Evolutionary conservation across 805 yeast species (phyloP).

Genomic region (Candida nitratophila): DNA sequence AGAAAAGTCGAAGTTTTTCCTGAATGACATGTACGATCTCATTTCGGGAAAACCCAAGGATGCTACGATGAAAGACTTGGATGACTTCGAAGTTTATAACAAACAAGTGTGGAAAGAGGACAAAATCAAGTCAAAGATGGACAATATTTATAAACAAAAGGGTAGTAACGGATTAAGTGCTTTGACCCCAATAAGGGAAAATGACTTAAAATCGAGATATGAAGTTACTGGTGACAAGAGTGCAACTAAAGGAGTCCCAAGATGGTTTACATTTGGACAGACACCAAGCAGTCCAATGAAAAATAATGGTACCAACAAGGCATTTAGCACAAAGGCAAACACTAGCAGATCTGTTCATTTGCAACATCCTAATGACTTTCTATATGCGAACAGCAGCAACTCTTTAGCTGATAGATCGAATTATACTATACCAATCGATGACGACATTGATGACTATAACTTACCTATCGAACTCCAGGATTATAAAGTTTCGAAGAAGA

Average conservation of each 20-base stretch:
- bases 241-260: not conserved
- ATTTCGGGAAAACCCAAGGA: slow-evolving; percentile 3
- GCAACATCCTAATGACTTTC: not conserved
- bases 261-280: not conserved
- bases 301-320: too few relatives aligned
- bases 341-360: too few relatives aligned
- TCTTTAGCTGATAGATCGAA: not conserved
- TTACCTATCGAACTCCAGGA: slow-evolving; percentile 23
- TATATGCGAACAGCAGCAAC: not conserved
- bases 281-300: too few relatives aligned
- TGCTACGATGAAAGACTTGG: slow-evolving; percentile 2
- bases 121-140: slow-evolving; percentile 12
- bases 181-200: not conserved
- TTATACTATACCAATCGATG: slow-evolving; percentile 22
- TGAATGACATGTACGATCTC: slow-evolving; percentile 18
- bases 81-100: slow-evolving; percentile 26
- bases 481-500: slow-evolving; percentile 1
- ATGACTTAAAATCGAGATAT: not conserved
- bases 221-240: not conserved
- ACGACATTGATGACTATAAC: slow-evolving; percentile 19
- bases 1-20: slow-evolving; percentile 11
- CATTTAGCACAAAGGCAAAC: too few relatives aligned
- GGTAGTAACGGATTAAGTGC: not conserved
- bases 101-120: slow-evolving; percentile 18
- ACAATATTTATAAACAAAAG: slow-evolving; percentile 5